These are phyloP conservation scores for Ambrosia hybrid DNA, from an alignment of 140 eudicot species.

Conservation along the genomic window DNA sequence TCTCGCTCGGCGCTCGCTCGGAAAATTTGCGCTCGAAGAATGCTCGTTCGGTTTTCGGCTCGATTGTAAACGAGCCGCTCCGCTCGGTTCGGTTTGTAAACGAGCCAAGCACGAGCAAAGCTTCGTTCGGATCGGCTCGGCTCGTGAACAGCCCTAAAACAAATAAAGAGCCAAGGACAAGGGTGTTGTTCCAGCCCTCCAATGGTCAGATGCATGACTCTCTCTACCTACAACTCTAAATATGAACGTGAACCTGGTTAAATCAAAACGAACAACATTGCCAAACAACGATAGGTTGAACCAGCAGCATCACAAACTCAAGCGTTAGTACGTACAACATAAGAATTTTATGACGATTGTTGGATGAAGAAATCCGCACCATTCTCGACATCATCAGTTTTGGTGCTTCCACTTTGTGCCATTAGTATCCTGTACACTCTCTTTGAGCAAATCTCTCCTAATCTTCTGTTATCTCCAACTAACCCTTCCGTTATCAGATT, in stretches of 20 bases:
- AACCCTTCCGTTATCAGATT: slow-evolving; percentile 74
- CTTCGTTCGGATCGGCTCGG: too few relatives aligned
- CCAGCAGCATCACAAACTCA: slow-evolving; percentile 18
- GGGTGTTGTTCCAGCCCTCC: too few relatives aligned
- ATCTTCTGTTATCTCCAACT: slow-evolving; percentile 74
- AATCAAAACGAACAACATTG: not conserved
- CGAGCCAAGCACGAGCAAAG: too few relatives aligned
- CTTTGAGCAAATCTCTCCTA: slow-evolving; percentile 93
- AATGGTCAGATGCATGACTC: too few relatives aligned
- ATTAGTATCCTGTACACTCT: slow-evolving; percentile 91
- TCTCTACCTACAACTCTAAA: not conserved
- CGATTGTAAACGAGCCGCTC: too few relatives aligned
- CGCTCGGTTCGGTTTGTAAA: too few relatives aligned
- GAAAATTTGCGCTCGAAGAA: too few relatives aligned
- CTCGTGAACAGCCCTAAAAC: too few relatives aligned
- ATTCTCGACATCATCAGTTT: slow-evolving; percentile 79
- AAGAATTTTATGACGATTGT: slow-evolving; percentile 9
- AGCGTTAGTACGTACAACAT: slow-evolving; percentile 9
- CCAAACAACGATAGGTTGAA: slow-evolving; percentile 19
- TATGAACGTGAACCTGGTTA: not conserved
- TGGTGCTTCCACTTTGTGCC: slow-evolving; percentile 75
- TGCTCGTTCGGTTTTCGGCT: too few relatives aligned
- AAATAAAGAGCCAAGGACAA: too few relatives aligned
- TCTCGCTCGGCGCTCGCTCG: too few relatives aligned
- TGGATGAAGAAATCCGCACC: slow-evolving; percentile 81